These are phyloP conservation scores for Perkinsus olseni DNA, from an alignment of 169 alveolate species.

Conservation along the genomic window DNA sequence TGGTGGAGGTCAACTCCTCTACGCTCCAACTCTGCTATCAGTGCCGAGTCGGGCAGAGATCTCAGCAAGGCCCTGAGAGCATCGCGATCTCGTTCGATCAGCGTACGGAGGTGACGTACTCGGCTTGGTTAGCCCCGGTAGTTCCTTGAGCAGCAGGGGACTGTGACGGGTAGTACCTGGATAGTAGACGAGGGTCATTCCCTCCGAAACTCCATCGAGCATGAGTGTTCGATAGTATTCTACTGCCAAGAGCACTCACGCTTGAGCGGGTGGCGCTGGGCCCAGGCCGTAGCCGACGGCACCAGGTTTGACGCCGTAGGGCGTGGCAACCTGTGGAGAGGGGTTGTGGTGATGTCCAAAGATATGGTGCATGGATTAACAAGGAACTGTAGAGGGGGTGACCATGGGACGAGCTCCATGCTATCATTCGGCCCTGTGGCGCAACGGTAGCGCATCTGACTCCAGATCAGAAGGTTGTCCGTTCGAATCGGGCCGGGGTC, in stretches of 20 bases:
- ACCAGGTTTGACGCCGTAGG: background rate
- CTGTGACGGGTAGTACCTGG: too few relatives aligned
- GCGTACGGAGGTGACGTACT: background rate
- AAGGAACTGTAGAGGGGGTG: background rate
- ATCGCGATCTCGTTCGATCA: background rate
- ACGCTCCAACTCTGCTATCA: background rate
- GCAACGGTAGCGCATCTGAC: conserved; percentile 5
- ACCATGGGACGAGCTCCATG: too few relatives aligned
- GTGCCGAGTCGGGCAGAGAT: background rate
- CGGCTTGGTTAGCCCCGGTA: background rate
- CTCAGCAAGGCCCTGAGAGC: background rate
- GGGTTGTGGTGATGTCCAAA: background rate
- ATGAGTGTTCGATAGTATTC: background rate
- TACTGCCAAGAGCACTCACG: background rate
- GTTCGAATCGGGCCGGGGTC: conserved; percentile 6
- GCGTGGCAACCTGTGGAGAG: background rate
- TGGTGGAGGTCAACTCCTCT: background rate
- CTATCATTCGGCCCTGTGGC: background rate
- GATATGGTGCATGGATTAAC: background rate
- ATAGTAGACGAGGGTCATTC: too few relatives aligned
- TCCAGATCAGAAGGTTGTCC: conserved; percentile 3
- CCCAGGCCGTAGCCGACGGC: background rate
- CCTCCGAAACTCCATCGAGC: background rate
- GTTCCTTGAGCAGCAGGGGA: too few relatives aligned
- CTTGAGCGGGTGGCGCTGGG: background rate